Conservation (phyloP, 2,329 filamentous ascomycete species). For the Falciphora oryzae region DNA sequence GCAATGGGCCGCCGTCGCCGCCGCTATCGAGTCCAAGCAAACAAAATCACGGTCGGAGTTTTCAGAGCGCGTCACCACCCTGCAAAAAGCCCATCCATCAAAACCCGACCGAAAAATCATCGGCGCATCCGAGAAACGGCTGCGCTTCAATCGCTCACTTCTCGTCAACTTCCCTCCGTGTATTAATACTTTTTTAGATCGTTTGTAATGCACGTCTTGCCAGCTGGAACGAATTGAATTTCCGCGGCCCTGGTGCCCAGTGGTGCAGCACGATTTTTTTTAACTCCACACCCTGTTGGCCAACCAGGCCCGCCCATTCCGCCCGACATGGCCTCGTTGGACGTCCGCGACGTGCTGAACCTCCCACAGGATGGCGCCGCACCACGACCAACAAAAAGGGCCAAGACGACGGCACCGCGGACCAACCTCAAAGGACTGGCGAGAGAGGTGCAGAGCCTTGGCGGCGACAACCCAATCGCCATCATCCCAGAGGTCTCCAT, state of each 20-base stretch:
- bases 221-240: no score
- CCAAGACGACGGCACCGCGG: conserved; percentile 55
- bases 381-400: conserved; percentile 64
- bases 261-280: no score
- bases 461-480: conserved; percentile 61
- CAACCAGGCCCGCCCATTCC: no score
- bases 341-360: conserved; percentile 85
- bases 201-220: no score
- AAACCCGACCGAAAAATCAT: no score
- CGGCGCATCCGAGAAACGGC: no score
- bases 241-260: no score
- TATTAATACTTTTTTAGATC: no score
- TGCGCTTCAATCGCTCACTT: not conserved
- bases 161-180: not conserved
- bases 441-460: conserved; percentile 59
- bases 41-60: not conserved
- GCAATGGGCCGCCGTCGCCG: no score
- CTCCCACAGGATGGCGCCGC: conserved; percentile 56
- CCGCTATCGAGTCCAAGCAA: no score
- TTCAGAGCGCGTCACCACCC: not conserved
- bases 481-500: conserved; percentile 53
- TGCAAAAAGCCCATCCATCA: no score
- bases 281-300: no score
- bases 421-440: conserved; percentile 56
- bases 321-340: conserved; percentile 61